Conservation (phyloP, 345 rosid genomes). For the Sonneratia caseolaris region DNA sequence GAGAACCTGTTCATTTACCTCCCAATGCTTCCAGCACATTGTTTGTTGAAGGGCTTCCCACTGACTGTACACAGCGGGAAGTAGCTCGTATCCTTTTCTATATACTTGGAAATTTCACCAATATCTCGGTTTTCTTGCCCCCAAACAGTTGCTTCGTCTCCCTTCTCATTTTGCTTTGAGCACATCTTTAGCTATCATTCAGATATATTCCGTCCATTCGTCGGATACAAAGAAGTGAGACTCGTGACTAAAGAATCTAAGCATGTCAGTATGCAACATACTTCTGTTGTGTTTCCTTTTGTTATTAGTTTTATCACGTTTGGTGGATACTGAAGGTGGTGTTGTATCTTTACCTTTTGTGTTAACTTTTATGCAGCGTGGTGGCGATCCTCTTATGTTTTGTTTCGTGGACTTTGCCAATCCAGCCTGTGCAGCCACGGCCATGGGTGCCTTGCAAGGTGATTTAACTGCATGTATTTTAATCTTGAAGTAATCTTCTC, state of each 20-base stretch:
- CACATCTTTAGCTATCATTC: constrained; percentile 23
- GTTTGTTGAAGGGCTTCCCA: constrained; percentile 77
- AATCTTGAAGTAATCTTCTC: not conserved
- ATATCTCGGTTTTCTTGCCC: not conserved
- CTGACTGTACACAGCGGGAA: constrained; percentile 64
- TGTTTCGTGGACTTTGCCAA: constrained; percentile 79
- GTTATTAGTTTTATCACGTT: not conserved
- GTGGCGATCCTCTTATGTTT: constrained; percentile 71
- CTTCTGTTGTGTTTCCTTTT: not conserved
- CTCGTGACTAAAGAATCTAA: constrained; percentile 67
- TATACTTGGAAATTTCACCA: not conserved
- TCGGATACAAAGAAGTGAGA: constrained; percentile 77
- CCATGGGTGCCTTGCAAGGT: constrained; percentile 91
- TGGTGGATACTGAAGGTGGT: not conserved
- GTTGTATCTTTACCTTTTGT: not conserved
- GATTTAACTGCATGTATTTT: constrained; percentile 1
- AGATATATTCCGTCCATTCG: constrained; percentile 87
- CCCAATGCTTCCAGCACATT: constrained; percentile 72
- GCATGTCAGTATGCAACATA: constrained; percentile 34
- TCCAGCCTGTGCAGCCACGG: constrained; percentile 90
- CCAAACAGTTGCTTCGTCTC: not conserved
- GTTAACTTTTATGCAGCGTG: constrained; percentile 48
- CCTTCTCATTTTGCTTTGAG: constrained; percentile 2
- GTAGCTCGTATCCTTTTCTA: constrained; percentile 83
- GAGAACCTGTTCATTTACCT: constrained; percentile 44